Evolutionary conservation across 1,284 basidiomycete species (phyloP).

Genomic region (Agaricales sp.): DNA sequence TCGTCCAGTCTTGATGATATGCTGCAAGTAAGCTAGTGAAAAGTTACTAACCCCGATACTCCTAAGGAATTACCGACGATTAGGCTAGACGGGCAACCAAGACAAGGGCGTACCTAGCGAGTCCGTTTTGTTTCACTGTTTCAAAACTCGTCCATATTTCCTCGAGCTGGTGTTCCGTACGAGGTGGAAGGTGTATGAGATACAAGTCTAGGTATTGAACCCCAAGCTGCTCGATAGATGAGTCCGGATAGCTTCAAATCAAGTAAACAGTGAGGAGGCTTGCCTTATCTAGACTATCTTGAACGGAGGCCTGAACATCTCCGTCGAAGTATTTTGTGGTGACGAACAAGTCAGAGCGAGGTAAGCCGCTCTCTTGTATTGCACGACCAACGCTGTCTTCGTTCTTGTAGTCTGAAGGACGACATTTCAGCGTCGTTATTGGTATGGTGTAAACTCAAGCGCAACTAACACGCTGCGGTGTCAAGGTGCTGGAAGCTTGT

Average conservation of each 20-base stretch:
- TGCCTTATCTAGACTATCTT: slow-evolving; percentile 30
- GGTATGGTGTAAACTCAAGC: neutral
- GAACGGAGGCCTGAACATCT: slow-evolving; percentile 19
- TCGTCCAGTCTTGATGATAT: slow-evolving; percentile 43
- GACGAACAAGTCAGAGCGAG: slow-evolving; percentile 37
- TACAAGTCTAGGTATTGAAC: slow-evolving; percentile 66
- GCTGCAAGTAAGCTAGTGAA: slow-evolving; percentile 44
- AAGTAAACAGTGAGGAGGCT: slow-evolving; percentile 1
- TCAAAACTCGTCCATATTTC: slow-evolving; percentile 61
- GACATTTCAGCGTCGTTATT: too few species aligned
- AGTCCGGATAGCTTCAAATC: slow-evolving; percentile 1
- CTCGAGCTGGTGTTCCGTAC: slow-evolving; percentile 35
- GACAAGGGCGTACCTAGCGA: slow-evolving; percentile 36
- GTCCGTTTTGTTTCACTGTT: slow-evolving; percentile 46
- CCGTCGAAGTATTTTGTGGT: slow-evolving; percentile 42
- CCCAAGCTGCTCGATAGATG: slow-evolving; percentile 35
- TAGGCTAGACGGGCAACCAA: neutral
- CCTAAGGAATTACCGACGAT: slow-evolving; percentile 24
- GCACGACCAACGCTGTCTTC: slow-evolving; percentile 41
- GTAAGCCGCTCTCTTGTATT: slow-evolving; percentile 37
- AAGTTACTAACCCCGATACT: slow-evolving; percentile 82
- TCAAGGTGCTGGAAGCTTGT: slow-evolving; percentile 38
- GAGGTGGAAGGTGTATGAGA: slow-evolving; percentile 48
- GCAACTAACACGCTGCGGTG: slow-evolving; percentile 31
- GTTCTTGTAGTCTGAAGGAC: slow-evolving; percentile 38